phyloP scores from a whole-genome alignment of 192 early-diverging fungal genomes.

The Obelidium mucronatum region DNA sequence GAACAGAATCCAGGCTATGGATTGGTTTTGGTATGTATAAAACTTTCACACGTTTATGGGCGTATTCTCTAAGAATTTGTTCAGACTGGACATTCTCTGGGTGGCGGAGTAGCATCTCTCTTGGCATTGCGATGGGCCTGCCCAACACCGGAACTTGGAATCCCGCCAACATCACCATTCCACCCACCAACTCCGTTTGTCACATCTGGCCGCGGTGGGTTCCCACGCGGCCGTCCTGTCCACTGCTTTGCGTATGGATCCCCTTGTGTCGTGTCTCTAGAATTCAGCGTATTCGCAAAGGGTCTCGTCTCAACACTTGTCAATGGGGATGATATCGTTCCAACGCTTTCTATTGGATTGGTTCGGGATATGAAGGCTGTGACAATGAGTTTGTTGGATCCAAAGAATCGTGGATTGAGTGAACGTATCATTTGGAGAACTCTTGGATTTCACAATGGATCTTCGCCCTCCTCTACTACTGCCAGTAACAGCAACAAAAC shows the following conservation, averaged over 20 bases:
- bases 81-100: constrained; percentile 85
- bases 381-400: constrained; percentile 50
- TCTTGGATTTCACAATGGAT: constrained; percentile 40
- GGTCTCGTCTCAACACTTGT: constrained; percentile 82
- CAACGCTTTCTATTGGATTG: constrained; percentile 78
- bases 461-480: background rate
- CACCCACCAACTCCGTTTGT: constrained; percentile 38
- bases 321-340: constrained; percentile 82
- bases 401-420: constrained; percentile 48
- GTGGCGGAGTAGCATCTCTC: constrained; percentile 84
- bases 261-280: constrained; percentile 76
- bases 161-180: constrained; percentile 19
- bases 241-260: constrained; percentile 88
- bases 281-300: constrained; percentile 67
- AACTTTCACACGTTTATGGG: constrained; percentile 2
- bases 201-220: constrained; percentile 36
- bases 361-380: constrained; percentile 83
- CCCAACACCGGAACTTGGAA: constrained; percentile 17
- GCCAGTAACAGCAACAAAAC: no score
- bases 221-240: constrained; percentile 78
- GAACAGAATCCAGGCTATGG: constrained; percentile 81
- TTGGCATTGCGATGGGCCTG: constrained; percentile 59
- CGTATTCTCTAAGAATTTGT: background rate
- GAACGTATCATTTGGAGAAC: constrained; percentile 55
- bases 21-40: constrained; percentile 40